phyloP scores from a whole-genome alignment of 2,329 filamentous ascomycete genomes.

The Venturia pyrina region DNA sequence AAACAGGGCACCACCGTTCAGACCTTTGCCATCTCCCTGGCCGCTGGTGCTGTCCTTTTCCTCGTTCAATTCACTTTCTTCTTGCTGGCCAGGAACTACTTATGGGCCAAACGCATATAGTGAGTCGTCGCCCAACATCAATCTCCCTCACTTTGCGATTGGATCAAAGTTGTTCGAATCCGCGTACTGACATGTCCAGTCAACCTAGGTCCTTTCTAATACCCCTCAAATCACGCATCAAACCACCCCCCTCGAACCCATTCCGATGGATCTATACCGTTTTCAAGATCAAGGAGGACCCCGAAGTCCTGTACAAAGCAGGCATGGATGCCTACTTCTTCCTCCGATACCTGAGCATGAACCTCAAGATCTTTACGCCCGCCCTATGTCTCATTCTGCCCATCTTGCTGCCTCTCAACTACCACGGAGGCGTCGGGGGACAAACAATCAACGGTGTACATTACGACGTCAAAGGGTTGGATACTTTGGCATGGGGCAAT shows the following conservation, averaged over 20 bases:
- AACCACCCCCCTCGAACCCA: constrained; percentile 20
- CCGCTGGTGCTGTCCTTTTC: constrained; percentile 21
- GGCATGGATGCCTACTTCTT: constrained; percentile 97
- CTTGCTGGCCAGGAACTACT: constrained; percentile 20
- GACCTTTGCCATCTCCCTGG: constrained; percentile 21
- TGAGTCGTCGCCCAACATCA: not conserved
- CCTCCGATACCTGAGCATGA: constrained; percentile 74
- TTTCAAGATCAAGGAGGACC: constrained; percentile 46
- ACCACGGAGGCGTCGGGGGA: constrained; percentile 24
- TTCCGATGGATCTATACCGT: constrained; percentile 20
- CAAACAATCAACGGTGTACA: constrained; percentile 8
- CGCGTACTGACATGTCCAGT: not conserved
- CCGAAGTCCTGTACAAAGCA: constrained; percentile 89
- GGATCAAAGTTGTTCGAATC: too few species aligned
- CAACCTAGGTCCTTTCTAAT: constrained; percentile 22
- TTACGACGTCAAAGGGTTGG: constrained; percentile 40
- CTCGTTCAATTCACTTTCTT: constrained; percentile 19
- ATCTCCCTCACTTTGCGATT: not conserved
- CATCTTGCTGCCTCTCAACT: constrained; percentile 78
- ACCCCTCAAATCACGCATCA: constrained; percentile 20
- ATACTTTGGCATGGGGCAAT: constrained; percentile 81
- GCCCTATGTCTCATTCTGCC: constrained; percentile 70
- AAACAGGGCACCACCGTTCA: constrained; percentile 20
- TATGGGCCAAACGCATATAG: constrained; percentile 18
- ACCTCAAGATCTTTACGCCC: constrained; percentile 86